Evolutionary conservation across 2,329 filamentous ascomycete genomes (phyloP).

Genomic region (Diaporthe amygdali): DNA sequence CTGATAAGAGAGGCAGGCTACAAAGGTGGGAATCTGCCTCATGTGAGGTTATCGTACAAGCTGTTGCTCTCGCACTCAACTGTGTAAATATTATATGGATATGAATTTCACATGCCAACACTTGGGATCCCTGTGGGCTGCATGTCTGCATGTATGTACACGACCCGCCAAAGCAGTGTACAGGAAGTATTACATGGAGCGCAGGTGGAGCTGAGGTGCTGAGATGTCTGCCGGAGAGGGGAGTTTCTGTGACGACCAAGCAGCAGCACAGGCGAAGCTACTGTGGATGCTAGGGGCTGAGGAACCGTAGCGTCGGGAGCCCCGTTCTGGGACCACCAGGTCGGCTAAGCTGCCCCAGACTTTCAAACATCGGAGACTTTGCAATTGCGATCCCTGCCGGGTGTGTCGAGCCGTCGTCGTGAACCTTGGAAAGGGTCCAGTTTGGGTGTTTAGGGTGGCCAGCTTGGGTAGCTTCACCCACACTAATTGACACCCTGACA

Average conservation of each 20-base stretch:
- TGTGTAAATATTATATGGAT: neutral
- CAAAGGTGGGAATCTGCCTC: neutral
- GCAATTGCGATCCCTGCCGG: neutral
- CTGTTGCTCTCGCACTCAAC: too few species aligned
- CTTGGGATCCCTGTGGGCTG: neutral
- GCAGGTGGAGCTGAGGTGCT: neutral
- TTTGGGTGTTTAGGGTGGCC: too few species aligned
- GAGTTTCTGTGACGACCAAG: neutral
- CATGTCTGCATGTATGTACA: neutral
- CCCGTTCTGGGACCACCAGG: neutral
- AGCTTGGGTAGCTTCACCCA: conserved; percentile 3
- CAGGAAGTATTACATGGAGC: too few species aligned
- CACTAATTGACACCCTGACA: neutral
- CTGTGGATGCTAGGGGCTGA: neutral
- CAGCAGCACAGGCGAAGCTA: too few species aligned
- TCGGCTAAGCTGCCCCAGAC: neutral
- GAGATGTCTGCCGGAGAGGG: neutral
- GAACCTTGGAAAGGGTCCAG: conserved; percentile 3
- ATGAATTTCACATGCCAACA: neutral
- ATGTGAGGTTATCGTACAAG: too few species aligned
- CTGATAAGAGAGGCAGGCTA: neutral
- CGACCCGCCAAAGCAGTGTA: neutral
- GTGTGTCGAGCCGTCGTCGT: neutral
- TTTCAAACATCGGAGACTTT: neutral
- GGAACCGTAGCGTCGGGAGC: conserved; percentile 12